phyloP scores from a whole-genome alignment of 306 rosid genomes.

The Carpinus fangiana region DNA sequence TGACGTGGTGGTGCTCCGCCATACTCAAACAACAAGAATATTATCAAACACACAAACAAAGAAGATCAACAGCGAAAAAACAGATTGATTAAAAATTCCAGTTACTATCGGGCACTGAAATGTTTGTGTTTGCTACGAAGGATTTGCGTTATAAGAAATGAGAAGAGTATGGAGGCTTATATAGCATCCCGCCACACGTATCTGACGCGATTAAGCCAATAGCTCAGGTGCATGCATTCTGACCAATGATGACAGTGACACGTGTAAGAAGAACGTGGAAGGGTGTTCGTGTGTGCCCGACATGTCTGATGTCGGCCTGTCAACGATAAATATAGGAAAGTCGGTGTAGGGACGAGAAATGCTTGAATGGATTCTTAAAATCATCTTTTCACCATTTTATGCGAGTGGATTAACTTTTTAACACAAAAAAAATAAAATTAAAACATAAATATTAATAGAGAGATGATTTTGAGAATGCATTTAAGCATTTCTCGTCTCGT shows the following conservation, averaged over 20 bases:
- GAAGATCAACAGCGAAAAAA: neutral
- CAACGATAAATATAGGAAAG: slow-evolving; percentile 17
- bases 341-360: slow-evolving; percentile 40
- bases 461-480: too few relatives aligned
- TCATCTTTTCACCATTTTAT: too few relatives aligned
- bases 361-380: too few relatives aligned
- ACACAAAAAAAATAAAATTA: too few relatives aligned
- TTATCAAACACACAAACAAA: neutral
- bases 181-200: slow-evolving; percentile 43
- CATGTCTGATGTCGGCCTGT: slow-evolving; percentile 50
- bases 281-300: slow-evolving; percentile 30
- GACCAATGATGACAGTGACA: slow-evolving; percentile 30
- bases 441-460: too few relatives aligned
- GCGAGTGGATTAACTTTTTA: too few relatives aligned
- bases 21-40: slow-evolving; percentile 25
- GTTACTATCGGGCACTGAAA: too few relatives aligned
- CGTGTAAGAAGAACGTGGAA: slow-evolving; percentile 30
- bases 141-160: neutral
- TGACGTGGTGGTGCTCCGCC: slow-evolving; percentile 69
- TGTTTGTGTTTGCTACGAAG: slow-evolving; percentile 16
- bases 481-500: too few relatives aligned
- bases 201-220: neutral
- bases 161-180: slow-evolving; percentile 23
- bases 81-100: neutral
- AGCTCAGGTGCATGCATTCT: neutral